Evolutionary conservation across 1,284 basidiomycete species (phyloP).

Genomic region (Malassezia furfur): DNA sequence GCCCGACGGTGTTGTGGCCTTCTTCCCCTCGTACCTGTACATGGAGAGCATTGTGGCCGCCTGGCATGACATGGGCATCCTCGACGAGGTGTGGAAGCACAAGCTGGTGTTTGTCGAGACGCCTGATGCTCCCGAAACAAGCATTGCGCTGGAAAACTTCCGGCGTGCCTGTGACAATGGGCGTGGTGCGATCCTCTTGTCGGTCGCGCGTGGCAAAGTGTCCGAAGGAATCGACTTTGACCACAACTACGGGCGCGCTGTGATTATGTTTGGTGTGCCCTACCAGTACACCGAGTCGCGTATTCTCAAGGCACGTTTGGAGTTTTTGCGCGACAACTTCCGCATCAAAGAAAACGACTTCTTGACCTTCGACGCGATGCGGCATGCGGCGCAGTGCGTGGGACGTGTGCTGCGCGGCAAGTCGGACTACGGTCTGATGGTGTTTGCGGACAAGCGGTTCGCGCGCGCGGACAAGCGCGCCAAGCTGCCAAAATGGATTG

Average conservation of each 20-base stretch:
- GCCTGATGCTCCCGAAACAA: conserved; percentile 96
- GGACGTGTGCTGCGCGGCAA: conserved; percentile 94
- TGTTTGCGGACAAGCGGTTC: conserved; percentile 94
- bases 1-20: conserved; percentile 97
- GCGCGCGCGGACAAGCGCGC: conserved; percentile 91
- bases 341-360: conserved; percentile 97
- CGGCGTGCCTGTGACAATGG: conserved; percentile 97
- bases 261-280: conserved; percentile 99
- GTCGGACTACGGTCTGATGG: conserved; percentile 98
- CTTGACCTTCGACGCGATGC: conserved; percentile 97
- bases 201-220: conserved; percentile 96
- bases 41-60: conserved; percentile 99
- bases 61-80: conserved; percentile 99
- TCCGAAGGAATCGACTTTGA: conserved; percentile 99
- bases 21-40: conserved; percentile 98
- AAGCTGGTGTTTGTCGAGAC: conserved; percentile 99
- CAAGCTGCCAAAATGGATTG: conserved; percentile 97
- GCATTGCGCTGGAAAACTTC: conserved; percentile 94
- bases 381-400: conserved; percentile 97
- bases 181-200: conserved; percentile 86
- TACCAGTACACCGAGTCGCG: conserved; percentile 98
- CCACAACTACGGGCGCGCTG: conserved; percentile 87
- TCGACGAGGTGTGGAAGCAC: conserved; percentile 99
- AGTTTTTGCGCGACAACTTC: conserved; percentile 96
- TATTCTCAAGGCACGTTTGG: conserved; percentile 90